Percentiles rank a stretch among this genome's conserved stretches.
Conservation (phyloP, 495 filamentous ascomycete genomes). For the Hypoxylon crocopeplum region DNA sequence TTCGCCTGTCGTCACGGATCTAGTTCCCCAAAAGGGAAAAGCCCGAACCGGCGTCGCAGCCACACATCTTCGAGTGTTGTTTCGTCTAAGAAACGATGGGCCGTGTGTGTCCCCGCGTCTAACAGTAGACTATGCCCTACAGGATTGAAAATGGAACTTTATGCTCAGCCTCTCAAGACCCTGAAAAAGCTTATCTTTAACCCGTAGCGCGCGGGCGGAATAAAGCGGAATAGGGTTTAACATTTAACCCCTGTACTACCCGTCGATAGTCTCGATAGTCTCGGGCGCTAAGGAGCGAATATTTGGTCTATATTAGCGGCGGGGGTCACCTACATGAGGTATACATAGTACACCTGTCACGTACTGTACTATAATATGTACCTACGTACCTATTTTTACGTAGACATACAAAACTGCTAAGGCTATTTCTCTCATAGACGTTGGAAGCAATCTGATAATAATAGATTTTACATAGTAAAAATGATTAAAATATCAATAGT, state of each 20-base stretch:
- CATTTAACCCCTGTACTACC: slow-evolving; percentile 18
- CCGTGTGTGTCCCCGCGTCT: no score
- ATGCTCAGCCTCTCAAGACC: slow-evolving; percentile 12
- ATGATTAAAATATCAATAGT: no score
- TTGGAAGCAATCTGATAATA: no score
- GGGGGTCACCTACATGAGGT: neutral
- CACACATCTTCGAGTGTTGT: no score
- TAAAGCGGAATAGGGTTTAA: slow-evolving; percentile 12
- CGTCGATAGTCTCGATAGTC: slow-evolving; percentile 38
- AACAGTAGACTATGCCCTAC: neutral
- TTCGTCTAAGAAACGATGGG: no score
- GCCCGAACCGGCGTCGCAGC: slow-evolving; percentile 1
- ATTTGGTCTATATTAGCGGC: neutral
- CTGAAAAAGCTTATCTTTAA: slow-evolving; percentile 25
- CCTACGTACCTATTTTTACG: neutral
- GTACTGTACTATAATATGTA: neutral
- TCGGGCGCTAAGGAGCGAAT: slow-evolving; percentile 16
- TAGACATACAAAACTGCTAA: no score
- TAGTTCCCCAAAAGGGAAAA: slow-evolving; percentile 23
- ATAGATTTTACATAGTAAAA: no score
- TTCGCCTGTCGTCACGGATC: slow-evolving; percentile 21
- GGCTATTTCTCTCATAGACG: no score
- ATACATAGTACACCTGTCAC: neutral
- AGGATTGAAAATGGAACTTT: neutral
- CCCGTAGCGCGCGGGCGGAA: slow-evolving; percentile 21